Evolutionary conservation across 2,329 filamentous ascomycete genomes (phyloP).

Genomic region (Colletotrichum sp.): DNA sequence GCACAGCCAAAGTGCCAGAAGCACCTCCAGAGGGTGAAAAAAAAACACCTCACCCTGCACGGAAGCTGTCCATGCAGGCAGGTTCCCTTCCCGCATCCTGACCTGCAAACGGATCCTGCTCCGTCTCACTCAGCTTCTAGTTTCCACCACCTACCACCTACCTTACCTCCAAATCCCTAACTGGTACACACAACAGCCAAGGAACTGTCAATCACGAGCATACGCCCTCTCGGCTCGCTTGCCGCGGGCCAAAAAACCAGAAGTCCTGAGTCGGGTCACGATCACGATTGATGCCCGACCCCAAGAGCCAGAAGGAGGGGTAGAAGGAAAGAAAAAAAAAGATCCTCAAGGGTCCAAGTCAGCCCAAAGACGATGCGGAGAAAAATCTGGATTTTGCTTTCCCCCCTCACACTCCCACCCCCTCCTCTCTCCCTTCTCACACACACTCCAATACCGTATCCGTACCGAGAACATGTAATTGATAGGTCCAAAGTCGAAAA

Average conservation of each 20-base stretch:
- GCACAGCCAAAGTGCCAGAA: not conserved
- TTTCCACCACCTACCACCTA: not conserved
- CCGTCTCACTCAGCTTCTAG: not conserved
- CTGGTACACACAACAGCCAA: not conserved
- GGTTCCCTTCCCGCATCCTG: not conserved
- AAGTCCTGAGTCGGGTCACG: not conserved
- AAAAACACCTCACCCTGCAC: not conserved
- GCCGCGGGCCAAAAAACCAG: not conserved
- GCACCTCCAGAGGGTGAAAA: not conserved
- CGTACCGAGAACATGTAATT: not conserved
- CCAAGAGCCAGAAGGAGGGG: not conserved
- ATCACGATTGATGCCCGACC: not conserved
- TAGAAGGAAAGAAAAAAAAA: not conserved
- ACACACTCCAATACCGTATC: not conserved
- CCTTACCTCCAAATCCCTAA: not conserved
- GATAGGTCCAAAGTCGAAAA: not conserved
- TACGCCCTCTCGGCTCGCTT: not conserved
- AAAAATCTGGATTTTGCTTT: not conserved
- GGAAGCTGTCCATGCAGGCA: not conserved
- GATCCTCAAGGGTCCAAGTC: not conserved
- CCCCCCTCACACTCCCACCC: not conserved
- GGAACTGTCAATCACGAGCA: not conserved
- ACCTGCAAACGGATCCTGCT: not conserved
- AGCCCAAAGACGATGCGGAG: not conserved
- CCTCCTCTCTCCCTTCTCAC: not conserved